Base-by-base conservation (phyloP, 768 basidiomycete species). In the Mycena sanguinolenta region DNA sequence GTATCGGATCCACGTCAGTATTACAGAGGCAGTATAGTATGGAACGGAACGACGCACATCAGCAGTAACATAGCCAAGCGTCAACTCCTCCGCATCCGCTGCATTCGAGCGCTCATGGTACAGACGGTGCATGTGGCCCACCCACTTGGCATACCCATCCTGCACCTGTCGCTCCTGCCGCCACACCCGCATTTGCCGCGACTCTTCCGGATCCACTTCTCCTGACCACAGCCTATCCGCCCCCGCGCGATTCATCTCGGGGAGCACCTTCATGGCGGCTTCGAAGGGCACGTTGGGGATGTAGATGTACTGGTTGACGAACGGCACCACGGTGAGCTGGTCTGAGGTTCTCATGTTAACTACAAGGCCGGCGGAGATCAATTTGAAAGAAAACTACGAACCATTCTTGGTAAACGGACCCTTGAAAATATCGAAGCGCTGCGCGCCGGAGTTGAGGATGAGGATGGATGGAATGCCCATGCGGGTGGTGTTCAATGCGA, bases 301-400 rank as follows among this genome's bases (percentile, higher is more conserved):
- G 75, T 81, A 89, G 4, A 81, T 62, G 78, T 88, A 88, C 44
- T 78, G 46, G 76, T 90, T 85, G 0, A 79, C 77, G 75, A 88
- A 91, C 0, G 90, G 89, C 21, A 82, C 84, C 9, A 85, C 84
- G 8, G 89, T 88, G 59, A 90, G 82, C 73, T 89, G 84, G 76
- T 91, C 89, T 46, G n/a, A 46, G 5, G 16, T 21, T n/a, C 10
- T 36, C 4, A n/a, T 4, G 52, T 9, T 12, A 8, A 23, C n/a
- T n/a, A n/a, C n/a, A 57, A 13, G 25, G 30, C 17, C 6, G 32
- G 32, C 32, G 32, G 32, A 25, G n/a, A 57, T n/a, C n/a, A n/a
- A n/a, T n/a, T n/a, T n/a, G 4, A 13, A 7, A 30, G 28, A 6
- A 32, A 19, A 53, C 19, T 25, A 23, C 52, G 2, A 6, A 53